Evolutionary conservation across 2,329 filamentous ascomycete genomes (phyloP), one percentile per base, ranked within the genome.

Genomic region (Lachnellula willkommii): DNA sequence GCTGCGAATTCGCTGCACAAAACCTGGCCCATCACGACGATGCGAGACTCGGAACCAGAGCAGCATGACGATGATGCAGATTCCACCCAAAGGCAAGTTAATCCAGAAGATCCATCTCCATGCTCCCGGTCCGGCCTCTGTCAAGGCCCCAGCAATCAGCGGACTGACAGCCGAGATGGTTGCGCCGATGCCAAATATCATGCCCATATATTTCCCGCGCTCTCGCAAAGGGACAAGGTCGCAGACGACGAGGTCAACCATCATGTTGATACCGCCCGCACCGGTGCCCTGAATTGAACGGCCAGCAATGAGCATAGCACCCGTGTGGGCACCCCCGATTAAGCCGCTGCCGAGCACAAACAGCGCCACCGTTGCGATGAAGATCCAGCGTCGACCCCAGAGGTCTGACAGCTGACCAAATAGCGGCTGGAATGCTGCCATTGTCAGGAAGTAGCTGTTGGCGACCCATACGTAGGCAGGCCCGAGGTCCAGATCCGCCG

Each of bases 71-170:
- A 61, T 22, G 2, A 46, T n/a, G 2, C 20, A 20, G 8, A 56
- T 11, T 9, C 60, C 60, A 2, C 40, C 57, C n/a, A 62, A 37
- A 1, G 56, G 58, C 2, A 60, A 36, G 24, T 84, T 84, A 63
- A 84, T 78, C 75, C 78, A 83, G 66, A 84, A 84, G 1, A 82
- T 72, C 60, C 57, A 63, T 36, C 61, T 42, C 59, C 59, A 63
- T 20, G 20, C 20, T 20, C 20, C 20, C 20, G 20, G 20, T 20
- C 20, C 20, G 20, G 20, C 20, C 20, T 20, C 20, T 20, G 20
- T 20, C 20, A 20, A 20, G 20, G 20, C 20, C 20, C 20, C 20
- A 20, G 20, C 20, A 20, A 20, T 20, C 20, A 20, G 20, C 20
- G 20, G 20, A 20, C 20, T 2, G 20, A 20, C 20, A 20, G 20